Evolutionary conservation across 116 monocot species (phyloP), one percentile per base, ranked within the genome.

Genomic region (Trichopus zeylanicus): DNA sequence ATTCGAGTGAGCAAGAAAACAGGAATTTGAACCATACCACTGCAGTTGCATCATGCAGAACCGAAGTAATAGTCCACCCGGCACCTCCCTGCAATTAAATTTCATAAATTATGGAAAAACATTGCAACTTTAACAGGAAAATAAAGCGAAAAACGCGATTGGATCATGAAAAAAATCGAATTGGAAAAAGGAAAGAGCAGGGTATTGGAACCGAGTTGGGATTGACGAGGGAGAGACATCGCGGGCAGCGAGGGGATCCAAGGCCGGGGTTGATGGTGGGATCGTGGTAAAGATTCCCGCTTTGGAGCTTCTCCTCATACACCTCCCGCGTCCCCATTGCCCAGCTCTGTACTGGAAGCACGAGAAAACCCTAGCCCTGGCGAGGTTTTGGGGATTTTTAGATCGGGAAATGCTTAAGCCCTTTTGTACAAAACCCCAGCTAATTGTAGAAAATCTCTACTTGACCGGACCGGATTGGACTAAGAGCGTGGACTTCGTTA

Each of bases 291-390:
- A 94, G 67, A 56, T 91, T 91, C 16, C 84, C 97, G 7, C 74
- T 74, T 21, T 84, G 76, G n/a, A 91, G 86, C 82, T 97, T 97
- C 87, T 97, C 82, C 75, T 90, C 91, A 63, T 97, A 97, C 12
- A 87, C 97, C 60, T 97, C 87, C 54, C 97, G 70, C n/a, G 97
- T 91, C 38, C 91, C 97, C 91, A 97, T 91, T 5, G 24, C 59
- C 21, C 8, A 22, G 19, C 49, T 23, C 24, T 49, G 5, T n/a
- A 49, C 21, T 49, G 8, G 49, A 49, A 22, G 22, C 22, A n/a
- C n/a, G n/a, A n/a, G n/a, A n/a, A n/a, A n/a, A n/a, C n/a, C n/a
- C n/a, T n/a, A n/a, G n/a, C n/a, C n/a, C n/a, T n/a, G n/a, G n/a
- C n/a, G n/a, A n/a, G n/a, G n/a, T n/a, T n/a, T n/a, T n/a, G n/a